phyloP scores from a whole-genome alignment of 2,329 filamentous ascomycete species.

The Colletotrichum cuscutae region DNA sequence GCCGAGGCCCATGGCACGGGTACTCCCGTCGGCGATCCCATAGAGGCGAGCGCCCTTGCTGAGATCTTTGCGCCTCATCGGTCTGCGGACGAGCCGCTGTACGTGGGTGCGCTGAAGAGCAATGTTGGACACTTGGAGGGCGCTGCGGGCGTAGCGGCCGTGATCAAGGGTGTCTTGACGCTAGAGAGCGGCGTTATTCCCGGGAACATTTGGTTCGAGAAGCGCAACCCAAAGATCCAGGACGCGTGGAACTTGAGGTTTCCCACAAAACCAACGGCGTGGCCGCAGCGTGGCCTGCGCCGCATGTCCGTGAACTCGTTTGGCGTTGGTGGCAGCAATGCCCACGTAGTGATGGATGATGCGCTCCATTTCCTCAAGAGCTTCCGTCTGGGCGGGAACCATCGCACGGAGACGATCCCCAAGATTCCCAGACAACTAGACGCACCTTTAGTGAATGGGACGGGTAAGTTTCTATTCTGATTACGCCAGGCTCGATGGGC shows the following conservation, averaged over 20 bases:
- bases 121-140: conserved; percentile 43
- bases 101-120: conserved; percentile 35
- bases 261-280: conserved; percentile 39
- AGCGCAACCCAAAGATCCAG: conserved; percentile 43
- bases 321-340: conserved; percentile 36
- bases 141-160: conserved; percentile 38
- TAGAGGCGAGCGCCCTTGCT: conserved; percentile 60
- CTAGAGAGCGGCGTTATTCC: conserved; percentile 46
- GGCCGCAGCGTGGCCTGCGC: conserved; percentile 49
- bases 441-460: neutral
- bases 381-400: conserved; percentile 25
- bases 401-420: conserved; percentile 13
- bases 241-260: conserved; percentile 43
- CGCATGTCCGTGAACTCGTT: conserved; percentile 64
- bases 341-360: conserved; percentile 48
- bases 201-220: conserved; percentile 43
- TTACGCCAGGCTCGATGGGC: no score
- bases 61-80: conserved; percentile 53
- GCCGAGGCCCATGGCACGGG: conserved; percentile 64
- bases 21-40: conserved; percentile 65
- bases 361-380: conserved; percentile 25
- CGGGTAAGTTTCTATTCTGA: neutral
- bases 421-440: neutral
- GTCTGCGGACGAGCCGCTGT: conserved; percentile 45
- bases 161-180: conserved; percentile 43